phyloP scores from a whole-genome alignment of 2,329 filamentous ascomycete genomes.

The Trichoderma sp. region DNA sequence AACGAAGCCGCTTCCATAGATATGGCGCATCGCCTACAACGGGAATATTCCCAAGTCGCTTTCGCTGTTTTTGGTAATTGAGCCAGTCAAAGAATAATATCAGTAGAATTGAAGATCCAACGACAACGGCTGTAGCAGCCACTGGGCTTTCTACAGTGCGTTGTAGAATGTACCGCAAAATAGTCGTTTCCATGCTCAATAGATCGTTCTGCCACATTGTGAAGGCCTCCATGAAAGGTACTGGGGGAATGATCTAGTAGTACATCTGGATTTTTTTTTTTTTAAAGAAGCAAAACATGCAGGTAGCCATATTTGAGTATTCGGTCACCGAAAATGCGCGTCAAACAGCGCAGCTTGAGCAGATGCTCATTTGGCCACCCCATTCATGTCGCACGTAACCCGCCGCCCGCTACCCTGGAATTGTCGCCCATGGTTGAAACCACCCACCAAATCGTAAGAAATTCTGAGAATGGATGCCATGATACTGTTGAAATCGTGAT shows the following conservation, averaged over 20 bases:
- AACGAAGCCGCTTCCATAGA: constrained; percentile 14
- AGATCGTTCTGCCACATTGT: not conserved
- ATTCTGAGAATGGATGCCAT: not conserved
- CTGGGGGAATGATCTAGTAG: not conserved
- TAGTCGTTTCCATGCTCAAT: not conserved
- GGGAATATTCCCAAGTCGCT: not conserved
- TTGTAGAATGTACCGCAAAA: not conserved
- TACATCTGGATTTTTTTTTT: not conserved
- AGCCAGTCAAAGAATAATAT: not conserved
- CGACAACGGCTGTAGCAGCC: not conserved
- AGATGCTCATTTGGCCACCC: not conserved
- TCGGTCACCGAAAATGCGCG: not conserved
- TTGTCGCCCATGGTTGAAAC: not conserved
- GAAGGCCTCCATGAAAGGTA: not conserved
- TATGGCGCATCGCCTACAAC: constrained; percentile 18
- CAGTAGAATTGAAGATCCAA: not conserved
- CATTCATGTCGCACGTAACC: not conserved
- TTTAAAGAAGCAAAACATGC: not conserved
- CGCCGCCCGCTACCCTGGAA: not conserved
- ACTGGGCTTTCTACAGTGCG: not conserved
- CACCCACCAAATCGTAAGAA: not conserved
- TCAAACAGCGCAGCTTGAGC: too few species aligned
- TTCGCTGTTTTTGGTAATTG: constrained; percentile 8
- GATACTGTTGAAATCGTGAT: too few species aligned
- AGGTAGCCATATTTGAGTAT: not conserved